These are phyloP conservation scores for Secale cereale DNA, from an alignment of 176 grass and related monocot species.

Conservation along the genomic window DNA sequence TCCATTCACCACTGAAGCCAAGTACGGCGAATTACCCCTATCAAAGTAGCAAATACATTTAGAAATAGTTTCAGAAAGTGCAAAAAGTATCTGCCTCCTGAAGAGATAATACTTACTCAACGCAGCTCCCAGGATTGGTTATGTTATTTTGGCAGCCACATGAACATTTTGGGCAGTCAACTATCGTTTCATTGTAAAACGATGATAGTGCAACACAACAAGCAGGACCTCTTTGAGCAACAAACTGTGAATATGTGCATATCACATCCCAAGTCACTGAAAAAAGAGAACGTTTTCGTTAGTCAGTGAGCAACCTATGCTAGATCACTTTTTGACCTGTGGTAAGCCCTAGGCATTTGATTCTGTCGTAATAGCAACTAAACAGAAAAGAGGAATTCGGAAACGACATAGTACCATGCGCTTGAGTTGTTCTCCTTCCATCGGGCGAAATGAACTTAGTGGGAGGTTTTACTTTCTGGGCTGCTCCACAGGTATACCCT, in stretches of 20 bases:
- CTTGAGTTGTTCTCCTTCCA: slow-evolving; percentile 65
- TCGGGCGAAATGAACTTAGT: slow-evolving; percentile 58
- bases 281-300: slow-evolving; percentile 5
- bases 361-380: background rate
- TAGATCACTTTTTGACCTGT: background rate
- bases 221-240: slow-evolving; percentile 58
- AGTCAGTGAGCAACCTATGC: background rate
- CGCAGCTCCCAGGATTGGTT: slow-evolving; percentile 66
- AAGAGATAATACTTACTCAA: slow-evolving; percentile 55
- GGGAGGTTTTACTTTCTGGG: slow-evolving; percentile 48
- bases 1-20: slow-evolving; percentile 53
- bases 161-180: slow-evolving; percentile 66
- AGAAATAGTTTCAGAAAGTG: background rate
- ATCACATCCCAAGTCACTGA: slow-evolving; percentile 81
- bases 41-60: slow-evolving; percentile 1
- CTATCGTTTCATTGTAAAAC: slow-evolving; percentile 74
- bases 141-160: slow-evolving; percentile 68
- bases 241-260: slow-evolving; percentile 76
- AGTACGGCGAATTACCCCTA: slow-evolving; percentile 62
- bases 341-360: background rate
- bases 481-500: slow-evolving; percentile 61
- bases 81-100: background rate
- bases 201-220: slow-evolving; percentile 80
- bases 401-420: slow-evolving; percentile 51
- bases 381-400: background rate